Evolutionary conservation across 176 grass and related monocot species (phyloP), one percentile per base, ranked within the genome.

Genomic region (Thinopyrum elongatum): DNA sequence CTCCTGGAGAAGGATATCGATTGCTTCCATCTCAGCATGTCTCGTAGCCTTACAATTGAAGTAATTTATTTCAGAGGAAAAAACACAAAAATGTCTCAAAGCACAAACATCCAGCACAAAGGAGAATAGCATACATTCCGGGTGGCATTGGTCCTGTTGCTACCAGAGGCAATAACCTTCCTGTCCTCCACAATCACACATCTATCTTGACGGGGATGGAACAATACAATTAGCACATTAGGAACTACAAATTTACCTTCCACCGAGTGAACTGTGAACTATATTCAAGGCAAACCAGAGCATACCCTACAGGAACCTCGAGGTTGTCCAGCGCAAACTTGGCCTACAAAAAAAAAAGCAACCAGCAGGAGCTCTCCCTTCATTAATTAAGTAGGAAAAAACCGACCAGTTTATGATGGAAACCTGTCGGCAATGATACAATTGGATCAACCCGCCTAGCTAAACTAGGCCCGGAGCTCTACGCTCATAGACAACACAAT

Each of bases 21-120:
- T 94, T 10, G 92, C 94, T 94, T 99, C 94, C 92, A 96, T 96
- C 90, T 99, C 97, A 73, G 97, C 97, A 91, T 99, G 97, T 70
- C 97, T 92, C 8, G 97, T 94, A 88, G 94, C 94, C 97, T 99
- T 77, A 82, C 22, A 81, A 30, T 66, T 68, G 41, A 10, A 42
- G 4, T 53, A 19, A 49, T 47, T 72, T 53, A 15, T 65, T 53
- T 81, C 34, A 80, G n/a, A 19, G 8, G 27, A 44, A 69, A 42
- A 65, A 61, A 28, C 82, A 29, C 33, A 77, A 10, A 47, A 86
- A 68, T 14, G 66, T 53, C 35, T 53, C 22, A 57, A 30, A 65
- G 15, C 44, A 25, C 26, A 34, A 61, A 81, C 46, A 25, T 63
- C 31, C 22, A 66, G 55, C 65, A 39, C 70, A 53, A 16, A 72